Percentiles rank a stretch among this genome's conserved stretches.
These are phyloP conservation scores for Amylostereum areolatum DNA, from an alignment of 1,284 basidiomycete species.

Conservation along the genomic window DNA sequence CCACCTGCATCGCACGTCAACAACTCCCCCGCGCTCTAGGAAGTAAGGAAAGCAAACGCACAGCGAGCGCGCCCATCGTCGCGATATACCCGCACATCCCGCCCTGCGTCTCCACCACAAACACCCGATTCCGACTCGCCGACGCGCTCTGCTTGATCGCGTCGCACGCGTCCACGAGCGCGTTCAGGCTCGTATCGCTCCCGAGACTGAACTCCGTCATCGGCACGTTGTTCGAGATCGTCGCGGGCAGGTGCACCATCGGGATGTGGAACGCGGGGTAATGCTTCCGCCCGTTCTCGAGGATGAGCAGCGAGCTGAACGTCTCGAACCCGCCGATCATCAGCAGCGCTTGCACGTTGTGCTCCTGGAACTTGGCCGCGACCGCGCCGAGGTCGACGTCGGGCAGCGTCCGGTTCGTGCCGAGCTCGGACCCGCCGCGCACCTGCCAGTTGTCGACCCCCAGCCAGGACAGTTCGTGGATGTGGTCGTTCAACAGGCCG, in stretches of 20 bases:
- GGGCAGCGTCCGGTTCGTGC: conserved; percentile 90
- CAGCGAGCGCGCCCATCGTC: conserved; percentile 91
- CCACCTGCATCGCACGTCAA: conserved; percentile 49
- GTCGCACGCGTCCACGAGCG: conserved; percentile 96
- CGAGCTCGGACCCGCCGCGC: conserved; percentile 96
- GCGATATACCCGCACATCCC: conserved; percentile 96
- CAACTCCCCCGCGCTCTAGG: conserved; percentile 4
- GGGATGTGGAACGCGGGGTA: conserved; percentile 94
- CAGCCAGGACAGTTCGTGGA: conserved; percentile 90
- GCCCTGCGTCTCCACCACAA: conserved; percentile 97
- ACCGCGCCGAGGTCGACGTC: conserved; percentile 82
- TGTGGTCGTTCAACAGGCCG: conserved; percentile 86
- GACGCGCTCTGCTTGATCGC: conserved; percentile 97
- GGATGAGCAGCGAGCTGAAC: conserved; percentile 72
- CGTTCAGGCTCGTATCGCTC: conserved; percentile 93
- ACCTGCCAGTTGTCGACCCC: conserved; percentile 96
- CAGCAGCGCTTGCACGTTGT: conserved; percentile 77
- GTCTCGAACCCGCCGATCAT: conserved; percentile 97
- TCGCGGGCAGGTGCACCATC: conserved; percentile 90
- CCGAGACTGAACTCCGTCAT: conserved; percentile 95
- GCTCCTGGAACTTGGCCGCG: conserved; percentile 87
- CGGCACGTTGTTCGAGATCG: conserved; percentile 97
- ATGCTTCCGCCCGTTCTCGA: conserved; percentile 75
- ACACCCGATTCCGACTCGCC: conserved; percentile 91
- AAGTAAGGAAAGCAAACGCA: conserved; percentile 33